Percentiles rank a stretch among this genome's conserved stretches.
Evolutionary conservation across 2,329 filamentous ascomycete species (phyloP).

Genomic region (Arthrobotrys entomopaga): DNA sequence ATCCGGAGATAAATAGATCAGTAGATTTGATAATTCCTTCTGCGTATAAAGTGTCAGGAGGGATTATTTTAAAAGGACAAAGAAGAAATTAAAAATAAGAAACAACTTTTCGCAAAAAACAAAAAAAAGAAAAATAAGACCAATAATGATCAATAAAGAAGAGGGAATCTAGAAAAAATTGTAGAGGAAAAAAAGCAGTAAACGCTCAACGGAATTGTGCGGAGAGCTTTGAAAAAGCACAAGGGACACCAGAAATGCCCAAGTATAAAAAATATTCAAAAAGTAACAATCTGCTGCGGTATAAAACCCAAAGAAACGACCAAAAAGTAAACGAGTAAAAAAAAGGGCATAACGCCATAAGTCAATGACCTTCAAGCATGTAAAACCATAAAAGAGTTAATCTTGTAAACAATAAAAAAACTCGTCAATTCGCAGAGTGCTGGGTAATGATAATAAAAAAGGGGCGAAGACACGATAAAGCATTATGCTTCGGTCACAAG

Average conservation of each 20-base stretch:
- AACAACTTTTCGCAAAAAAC: constrained; percentile 40
- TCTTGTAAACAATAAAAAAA: constrained; percentile 33
- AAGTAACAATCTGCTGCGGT: constrained; percentile 24
- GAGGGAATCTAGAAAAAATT: constrained; percentile 37
- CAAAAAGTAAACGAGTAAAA: constrained; percentile 11
- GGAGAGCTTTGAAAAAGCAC: constrained; percentile 27
- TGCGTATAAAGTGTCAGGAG: constrained; percentile 50
- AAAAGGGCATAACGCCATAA: constrained; percentile 52
- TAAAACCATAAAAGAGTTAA: constrained; percentile 42
- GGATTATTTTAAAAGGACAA: constrained; percentile 1
- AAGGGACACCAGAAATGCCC: constrained; percentile 23
- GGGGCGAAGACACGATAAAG: constrained; percentile 30
- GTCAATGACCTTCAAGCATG: constrained; percentile 35
- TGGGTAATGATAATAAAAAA: constrained; percentile 17
- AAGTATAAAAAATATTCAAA: constrained; percentile 14
- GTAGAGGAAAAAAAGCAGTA: constrained; percentile 17
- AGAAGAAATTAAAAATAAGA: not conserved
- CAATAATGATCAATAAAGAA: too few species aligned
- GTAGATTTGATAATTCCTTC: constrained; percentile 28
- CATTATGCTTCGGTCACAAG: constrained; percentile 45
- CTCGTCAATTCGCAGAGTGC: constrained; percentile 22
- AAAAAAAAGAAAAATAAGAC: constrained; percentile 19
- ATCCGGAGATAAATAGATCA: not conserved
- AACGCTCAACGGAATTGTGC: constrained; percentile 26
- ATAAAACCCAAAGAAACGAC: constrained; percentile 14